These are phyloP conservation scores for Claviceps sp. DNA, from an alignment of 2,329 filamentous ascomycete species.

Conservation along the genomic window DNA sequence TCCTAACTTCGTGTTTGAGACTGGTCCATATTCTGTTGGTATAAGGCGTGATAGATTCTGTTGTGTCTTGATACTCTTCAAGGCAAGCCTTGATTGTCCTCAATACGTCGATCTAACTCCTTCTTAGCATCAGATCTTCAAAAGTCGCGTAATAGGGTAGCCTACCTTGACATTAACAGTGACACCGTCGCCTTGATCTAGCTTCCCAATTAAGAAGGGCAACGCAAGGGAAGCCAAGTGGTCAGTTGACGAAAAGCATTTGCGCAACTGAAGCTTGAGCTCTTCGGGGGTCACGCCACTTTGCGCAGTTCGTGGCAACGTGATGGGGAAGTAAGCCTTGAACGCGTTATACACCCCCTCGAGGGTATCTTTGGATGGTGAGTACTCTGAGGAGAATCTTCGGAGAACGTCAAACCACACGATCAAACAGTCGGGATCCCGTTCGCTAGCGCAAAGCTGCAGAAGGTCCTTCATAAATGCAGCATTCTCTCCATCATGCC, in stretches of 20 bases:
- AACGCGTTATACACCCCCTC: constrained; percentile 40
- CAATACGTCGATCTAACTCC: constrained; percentile 36
- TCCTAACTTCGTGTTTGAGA: constrained; percentile 50
- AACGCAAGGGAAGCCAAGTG: constrained; percentile 31
- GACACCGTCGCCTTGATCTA: constrained; percentile 45
- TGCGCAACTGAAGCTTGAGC: constrained; percentile 37
- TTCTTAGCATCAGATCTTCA: constrained; percentile 6
- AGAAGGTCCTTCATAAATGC: constrained; percentile 37
- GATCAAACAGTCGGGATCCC: constrained; percentile 43
- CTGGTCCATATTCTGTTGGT: constrained; percentile 41
- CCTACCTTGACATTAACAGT: constrained; percentile 43
- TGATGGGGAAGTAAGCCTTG: constrained; percentile 49
- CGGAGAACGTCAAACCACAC: constrained; percentile 41
- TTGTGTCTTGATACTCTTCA: constrained; percentile 31
- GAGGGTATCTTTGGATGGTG: constrained; percentile 30
- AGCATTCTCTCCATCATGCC: constrained; percentile 26
- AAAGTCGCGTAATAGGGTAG: not conserved
- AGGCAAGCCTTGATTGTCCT: constrained; percentile 42
- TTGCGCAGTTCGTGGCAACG: constrained; percentile 35
- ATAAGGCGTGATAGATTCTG: constrained; percentile 34
- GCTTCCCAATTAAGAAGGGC: constrained; percentile 41
- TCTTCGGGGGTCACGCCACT: constrained; percentile 42
- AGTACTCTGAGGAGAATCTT: constrained; percentile 31
- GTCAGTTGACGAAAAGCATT: constrained; percentile 39
- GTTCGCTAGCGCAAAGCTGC: constrained; percentile 38